Percentiles rank a stretch among this genome's conserved stretches.
Evolutionary conservation across 2,329 filamentous ascomycete species (phyloP).

Genomic region (Zopfia rhizophila): DNA sequence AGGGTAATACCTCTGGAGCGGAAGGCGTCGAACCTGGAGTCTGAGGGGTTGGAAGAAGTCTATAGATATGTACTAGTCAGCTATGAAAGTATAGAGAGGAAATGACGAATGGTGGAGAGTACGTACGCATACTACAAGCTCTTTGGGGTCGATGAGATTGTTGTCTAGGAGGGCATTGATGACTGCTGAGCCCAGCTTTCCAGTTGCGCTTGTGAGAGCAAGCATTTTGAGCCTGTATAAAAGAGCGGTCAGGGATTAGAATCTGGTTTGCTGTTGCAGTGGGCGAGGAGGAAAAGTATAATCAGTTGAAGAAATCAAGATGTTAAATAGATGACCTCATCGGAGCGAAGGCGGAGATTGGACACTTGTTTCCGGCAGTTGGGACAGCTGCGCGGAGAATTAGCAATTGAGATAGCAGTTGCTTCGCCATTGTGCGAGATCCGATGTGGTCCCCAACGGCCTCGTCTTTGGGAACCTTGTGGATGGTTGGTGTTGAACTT

Average conservation of each 20-base stretch:
- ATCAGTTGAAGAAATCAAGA: neutral
- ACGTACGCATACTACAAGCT: constrained; percentile 52
- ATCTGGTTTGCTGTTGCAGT: neutral
- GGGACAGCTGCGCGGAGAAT: no score
- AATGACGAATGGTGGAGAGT: neutral
- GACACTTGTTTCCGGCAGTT: constrained; percentile 2
- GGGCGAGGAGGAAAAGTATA: neutral
- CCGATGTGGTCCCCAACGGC: no score
- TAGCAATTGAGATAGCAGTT: no score
- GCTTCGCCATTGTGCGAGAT: no score
- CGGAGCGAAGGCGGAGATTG: constrained; percentile 1
- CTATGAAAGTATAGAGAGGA: constrained; percentile 17
- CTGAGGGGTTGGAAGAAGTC: constrained; percentile 27
- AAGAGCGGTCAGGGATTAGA: no score
- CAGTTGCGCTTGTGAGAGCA: constrained; percentile 57
- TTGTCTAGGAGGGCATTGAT: constrained; percentile 55
- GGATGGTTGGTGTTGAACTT: no score
- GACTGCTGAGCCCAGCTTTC: constrained; percentile 58
- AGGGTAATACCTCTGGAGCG: constrained; percentile 44
- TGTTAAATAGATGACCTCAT: constrained; percentile 10
- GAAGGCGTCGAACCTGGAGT: constrained; percentile 39
- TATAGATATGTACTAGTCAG: constrained; percentile 26
- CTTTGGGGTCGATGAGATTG: constrained; percentile 47
- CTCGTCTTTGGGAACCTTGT: no score
- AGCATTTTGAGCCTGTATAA: constrained; percentile 44